Base-by-base conservation (phyloP, 2,329 filamentous ascomycete species). In the Fusarium paranaense region DNA sequence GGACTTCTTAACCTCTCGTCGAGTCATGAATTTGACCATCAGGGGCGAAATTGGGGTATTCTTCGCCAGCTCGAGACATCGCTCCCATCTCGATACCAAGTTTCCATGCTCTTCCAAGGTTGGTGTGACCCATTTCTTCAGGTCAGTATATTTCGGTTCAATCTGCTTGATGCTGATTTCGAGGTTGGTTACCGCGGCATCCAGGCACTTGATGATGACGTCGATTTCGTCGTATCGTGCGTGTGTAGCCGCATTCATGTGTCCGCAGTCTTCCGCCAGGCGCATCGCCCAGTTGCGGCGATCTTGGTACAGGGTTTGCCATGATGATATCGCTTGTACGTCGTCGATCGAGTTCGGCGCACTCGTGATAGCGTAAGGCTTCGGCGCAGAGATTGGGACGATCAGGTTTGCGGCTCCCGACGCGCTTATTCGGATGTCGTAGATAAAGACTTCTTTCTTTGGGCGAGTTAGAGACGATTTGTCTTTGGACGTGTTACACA, bases 371-470 rank as follows among this genome's bases (percentile, higher is more conserved):
- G 87, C 86, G 86, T 83, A 93, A 75, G 85, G 87, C 68, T 85
- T 86, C 38, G 88, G 90, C 37, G 86, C 79, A 54, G 88, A 85
- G 70, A 86, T 78, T 66, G 90, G 87, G 78, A 84, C 83, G 70
- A 87, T 81, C 63, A 86, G 81, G 20, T 83, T 83, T 20, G 85
- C 82, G 56, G 83, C 81, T 40, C 83, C 83, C 9, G 87, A 78
- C 61, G 88, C 86, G 73, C 93, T 91, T 78, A 93, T 90, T 76
- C 92, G 91, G 71, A 95, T 93, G 83, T 98, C 95, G 83, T 97
- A 99, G 62, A 98, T 90, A 81, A 94, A 98, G 66, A 99, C 91
- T 81, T 98, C 95, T 75, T 91, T 94, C 93, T 97, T 59, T 5
- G 6, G 38, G 13, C 50, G 50, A 22, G 71, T 78, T 33, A 79